These are phyloP conservation scores for Priceomyces medius DNA, from an alignment of 805 yeast genomes.

Conservation along the genomic window DNA sequence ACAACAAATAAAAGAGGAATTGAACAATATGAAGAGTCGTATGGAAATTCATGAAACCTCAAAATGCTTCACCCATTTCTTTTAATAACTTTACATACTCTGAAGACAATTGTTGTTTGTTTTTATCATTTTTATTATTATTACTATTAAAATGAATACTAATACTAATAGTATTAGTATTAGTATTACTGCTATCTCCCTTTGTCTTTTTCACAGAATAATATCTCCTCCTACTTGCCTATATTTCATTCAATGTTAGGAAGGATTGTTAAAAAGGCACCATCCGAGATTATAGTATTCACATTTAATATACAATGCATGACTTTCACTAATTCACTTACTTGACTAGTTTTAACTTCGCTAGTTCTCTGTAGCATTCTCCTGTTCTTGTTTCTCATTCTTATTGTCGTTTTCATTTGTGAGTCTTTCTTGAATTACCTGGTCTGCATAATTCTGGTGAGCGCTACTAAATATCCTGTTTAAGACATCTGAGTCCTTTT, in stretches of 20 bases:
- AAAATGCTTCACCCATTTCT: conserved; percentile 79
- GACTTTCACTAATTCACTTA: not conserved
- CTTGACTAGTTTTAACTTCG: not conserved
- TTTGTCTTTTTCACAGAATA: too few relatives aligned
- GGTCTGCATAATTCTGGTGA: conserved; percentile 26
- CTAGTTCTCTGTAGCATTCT: not conserved
- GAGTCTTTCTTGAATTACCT: conserved; percentile 5
- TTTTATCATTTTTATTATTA: too few relatives aligned
- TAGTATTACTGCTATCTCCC: too few relatives aligned
- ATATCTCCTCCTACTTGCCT: not conserved
- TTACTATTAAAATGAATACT: too few relatives aligned
- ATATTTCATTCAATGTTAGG: not conserved
- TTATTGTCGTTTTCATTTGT: not conserved
- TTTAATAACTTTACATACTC: conserved; percentile 35
- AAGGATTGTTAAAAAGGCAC: not conserved
- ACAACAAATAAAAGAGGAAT: conserved; percentile 79
- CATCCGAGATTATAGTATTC: not conserved
- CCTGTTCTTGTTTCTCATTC: not conserved
- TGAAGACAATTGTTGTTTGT: too few relatives aligned
- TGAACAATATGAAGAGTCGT: conserved; percentile 71
- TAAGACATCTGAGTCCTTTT: conserved; percentile 35
- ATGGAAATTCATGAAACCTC: conserved; percentile 86
- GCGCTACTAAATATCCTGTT: conserved; percentile 49
- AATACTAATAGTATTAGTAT: too few relatives aligned
- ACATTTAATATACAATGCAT: conserved; percentile 1